Evolutionary conservation across 2,329 filamentous ascomycete genomes (phyloP).

Genomic region (Cladosporium sp.): DNA sequence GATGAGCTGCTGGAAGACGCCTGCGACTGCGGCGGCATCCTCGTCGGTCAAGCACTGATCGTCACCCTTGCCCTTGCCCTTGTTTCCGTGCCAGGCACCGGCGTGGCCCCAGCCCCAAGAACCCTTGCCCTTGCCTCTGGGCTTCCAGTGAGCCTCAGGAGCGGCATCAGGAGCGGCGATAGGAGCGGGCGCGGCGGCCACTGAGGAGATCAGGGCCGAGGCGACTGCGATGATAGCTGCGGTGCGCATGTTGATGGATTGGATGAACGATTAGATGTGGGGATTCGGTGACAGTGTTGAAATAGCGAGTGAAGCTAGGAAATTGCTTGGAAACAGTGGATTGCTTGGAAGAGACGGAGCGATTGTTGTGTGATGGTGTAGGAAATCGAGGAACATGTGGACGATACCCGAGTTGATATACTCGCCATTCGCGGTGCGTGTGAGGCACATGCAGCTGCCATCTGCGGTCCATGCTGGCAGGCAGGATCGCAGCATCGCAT

Average conservation of each 20-base stretch:
- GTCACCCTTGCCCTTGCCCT: slow-evolving; percentile 14
- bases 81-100: slow-evolving; percentile 14
- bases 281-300: not conserved
- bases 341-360: not conserved
- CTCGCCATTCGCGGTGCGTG: not conserved
- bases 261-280: not conserved
- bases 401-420: slow-evolving; percentile 12
- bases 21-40: slow-evolving; percentile 23
- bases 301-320: slow-evolving; percentile 6
- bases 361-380: slow-evolving; percentile 11
- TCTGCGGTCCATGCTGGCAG: not conserved
- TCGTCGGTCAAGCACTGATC: slow-evolving; percentile 21
- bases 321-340: not conserved
- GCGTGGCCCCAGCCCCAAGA: slow-evolving; percentile 18
- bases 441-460: slow-evolving; percentile 8
- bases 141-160: slow-evolving; percentile 13
- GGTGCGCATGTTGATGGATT: slow-evolving; percentile 19
- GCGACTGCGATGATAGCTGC: slow-evolving; percentile 19
- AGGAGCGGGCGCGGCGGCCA: slow-evolving; percentile 19
- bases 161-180: slow-evolving; percentile 5
- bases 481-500: slow-evolving; percentile 2
- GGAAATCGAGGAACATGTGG: not conserved
- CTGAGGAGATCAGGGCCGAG: slow-evolving; percentile 17
- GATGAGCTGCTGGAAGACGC: slow-evolving; percentile 29
- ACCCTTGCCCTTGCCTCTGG: slow-evolving; percentile 16